Evolutionary conservation across 2,329 filamentous ascomycete species (phyloP).

Genomic region (Sphaerulina vaccinii): DNA sequence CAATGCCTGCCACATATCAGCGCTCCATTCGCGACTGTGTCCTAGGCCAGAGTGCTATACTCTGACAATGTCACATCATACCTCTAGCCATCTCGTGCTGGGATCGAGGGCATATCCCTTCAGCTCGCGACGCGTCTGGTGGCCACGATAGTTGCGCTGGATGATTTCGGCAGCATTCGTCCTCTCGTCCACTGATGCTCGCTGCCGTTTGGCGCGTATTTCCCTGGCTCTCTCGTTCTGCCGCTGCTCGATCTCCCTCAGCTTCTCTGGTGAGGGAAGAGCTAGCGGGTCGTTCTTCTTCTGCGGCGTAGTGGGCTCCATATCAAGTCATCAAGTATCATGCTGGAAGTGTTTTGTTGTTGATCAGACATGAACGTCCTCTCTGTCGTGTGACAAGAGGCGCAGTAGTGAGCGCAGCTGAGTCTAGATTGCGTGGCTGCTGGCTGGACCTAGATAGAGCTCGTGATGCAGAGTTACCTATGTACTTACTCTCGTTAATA

Average conservation of each 20-base stretch:
- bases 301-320: slow-evolving; percentile 8
- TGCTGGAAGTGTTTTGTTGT: slow-evolving; percentile 4
- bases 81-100: slow-evolving; percentile 69
- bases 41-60: not conserved
- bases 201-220: slow-evolving; percentile 24
- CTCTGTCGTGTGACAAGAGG: too few species aligned
- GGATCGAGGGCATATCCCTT: slow-evolving; percentile 67
- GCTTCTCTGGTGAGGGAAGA: slow-evolving; percentile 35
- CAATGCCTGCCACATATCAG: slow-evolving; percentile 29
- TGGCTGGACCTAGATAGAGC: not conserved
- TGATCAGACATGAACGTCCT: not conserved
- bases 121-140: slow-evolving; percentile 69
- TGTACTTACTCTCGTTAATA: not conserved
- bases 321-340: not conserved
- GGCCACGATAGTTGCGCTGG: slow-evolving; percentile 70
- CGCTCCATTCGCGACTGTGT: slow-evolving; percentile 3
- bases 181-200: slow-evolving; percentile 16
- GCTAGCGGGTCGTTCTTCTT: slow-evolving; percentile 22
- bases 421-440: not conserved
- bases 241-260: slow-evolving; percentile 37
- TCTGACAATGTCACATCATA: slow-evolving; percentile 39
- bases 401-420: not conserved
- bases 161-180: slow-evolving; percentile 36
- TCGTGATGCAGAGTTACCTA: not conserved
- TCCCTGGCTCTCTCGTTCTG: slow-evolving; percentile 35